Evolutionary conservation across 2,329 filamentous ascomycete genomes (phyloP), one percentile per base, ranked within the genome.

Genomic region (Cladosporium sp.): DNA sequence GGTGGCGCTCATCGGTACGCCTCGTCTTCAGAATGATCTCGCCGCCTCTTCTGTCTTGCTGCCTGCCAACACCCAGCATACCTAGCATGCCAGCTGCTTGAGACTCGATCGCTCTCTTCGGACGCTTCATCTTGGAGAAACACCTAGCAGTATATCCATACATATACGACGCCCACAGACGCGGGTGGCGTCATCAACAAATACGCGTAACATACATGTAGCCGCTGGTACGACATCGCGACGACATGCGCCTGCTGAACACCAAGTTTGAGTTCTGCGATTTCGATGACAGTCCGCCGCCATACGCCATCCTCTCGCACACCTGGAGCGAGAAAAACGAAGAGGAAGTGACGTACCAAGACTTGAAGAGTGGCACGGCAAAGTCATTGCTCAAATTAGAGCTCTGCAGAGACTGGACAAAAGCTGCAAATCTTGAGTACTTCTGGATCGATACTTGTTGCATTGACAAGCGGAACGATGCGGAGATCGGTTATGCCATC

Each of bases 251-350:
- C 11, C 25, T 55, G 36, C 51, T 55, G 5, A 42, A 55, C 51
- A 17, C 15, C 37, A 43, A 42, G 5, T 28, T 55, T 22, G 19
- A 40, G 20, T 30, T 55, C 19, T 55, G 22, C 51, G 51, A 55
- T 6, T 55, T 20, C 6, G 37, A 55, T 9, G 51, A 55, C 19
- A 43, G 5, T 4, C 63, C 64, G 37, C 61, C 61, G 17, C 51
- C 45, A 15, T 69, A 73, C 59, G 71, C 69, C 6, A 73, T 74
- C 49, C 69, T 74, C 11, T 74, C 70, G 19, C 72, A 74, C 61
- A 68, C 64, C 56, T 73, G 70, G 71, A 43, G 19, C 40, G 40
- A 43, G 40, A 63, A 68, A 22, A 52, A 61, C 20, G 51, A 60
- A 9, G 66, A 68, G 14, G 69, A 74, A 63, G 58, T 60, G 19